Evolutionary conservation across 345 rosid genomes (phyloP), one percentile per base, ranked within the genome.

Genomic region (Dovyalis caffra): DNA sequence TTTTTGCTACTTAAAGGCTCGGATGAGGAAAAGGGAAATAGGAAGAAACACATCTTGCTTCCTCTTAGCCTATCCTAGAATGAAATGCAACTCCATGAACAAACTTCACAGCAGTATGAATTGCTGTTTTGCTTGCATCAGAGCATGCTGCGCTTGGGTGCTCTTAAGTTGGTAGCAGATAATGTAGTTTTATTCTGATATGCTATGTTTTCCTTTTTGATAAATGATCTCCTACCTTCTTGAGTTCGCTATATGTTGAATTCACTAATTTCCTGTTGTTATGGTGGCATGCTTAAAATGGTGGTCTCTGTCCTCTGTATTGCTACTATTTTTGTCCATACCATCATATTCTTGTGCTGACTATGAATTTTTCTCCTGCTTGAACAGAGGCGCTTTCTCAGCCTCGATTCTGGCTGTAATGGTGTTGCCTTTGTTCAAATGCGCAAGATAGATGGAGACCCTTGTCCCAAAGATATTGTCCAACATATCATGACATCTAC

Each of bases 351-450:
- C 14, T 45, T 66, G 11, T 33, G 21, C 33, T 76, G 60, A 71
- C 32, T 40, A 11, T 64, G 8, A 16, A 47, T 74, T 66, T 16
- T 63, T 45, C 63, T 76, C 9, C 23, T 87, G 64, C 73, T 77
- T 51, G 23, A 63, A 62, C 83, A 95, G 99, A 91, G 98, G 83
- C 91, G 87, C 64, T 92, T 96, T 80, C 43, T 83, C 79, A 86
- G 80, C 85, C 91, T 96, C 70, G 99, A 93, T 87, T 88, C 95
- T 7, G 97, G 99, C 60, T 93, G 98, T 79, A 93, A 92, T 56
- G 99, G 99, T 71, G 86, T 95, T 63, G 87, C 85, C 69, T 84
- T 95, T 75, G 84, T 95, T 79, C 99, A 95, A 87, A 95, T 95
- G 99, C 90, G 89, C 77, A 90, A 86, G 88, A 83, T 82, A 77